These are phyloP conservation scores for Blattamonas nauphoetae DNA, from an alignment of 78 protist species.

Conservation along the genomic window DNA sequence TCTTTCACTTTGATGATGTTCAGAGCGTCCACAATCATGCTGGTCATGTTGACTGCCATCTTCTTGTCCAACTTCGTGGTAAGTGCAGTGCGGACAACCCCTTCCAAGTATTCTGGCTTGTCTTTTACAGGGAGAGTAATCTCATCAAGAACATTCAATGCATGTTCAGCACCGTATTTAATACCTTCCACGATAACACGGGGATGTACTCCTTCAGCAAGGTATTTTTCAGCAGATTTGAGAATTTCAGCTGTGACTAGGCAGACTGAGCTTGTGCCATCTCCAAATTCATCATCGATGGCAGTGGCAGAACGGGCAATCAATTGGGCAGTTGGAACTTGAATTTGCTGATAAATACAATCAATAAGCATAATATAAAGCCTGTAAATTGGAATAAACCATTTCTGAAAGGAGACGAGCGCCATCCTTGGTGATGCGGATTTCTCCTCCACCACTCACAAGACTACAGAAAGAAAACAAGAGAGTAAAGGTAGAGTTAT, in stretches of 20 bases:
- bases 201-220: slow-evolving; percentile 94
- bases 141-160: slow-evolving; percentile 50
- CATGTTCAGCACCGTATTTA: slow-evolving; percentile 68
- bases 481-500: neutral
- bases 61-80: neutral
- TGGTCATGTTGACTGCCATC: neutral
- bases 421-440: slow-evolving; percentile 98
- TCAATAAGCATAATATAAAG: slow-evolving; percentile 17
- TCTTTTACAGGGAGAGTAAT: neutral
- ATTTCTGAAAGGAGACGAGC: slow-evolving; percentile 82
- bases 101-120: neutral
- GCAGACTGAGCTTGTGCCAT: slow-evolving; percentile 95
- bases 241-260: slow-evolving; percentile 92
- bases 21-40: neutral
- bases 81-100: neutral
- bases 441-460: slow-evolving; percentile 95
- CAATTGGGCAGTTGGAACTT: slow-evolving; percentile 95
- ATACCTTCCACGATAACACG: slow-evolving; percentile 91
- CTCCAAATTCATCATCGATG: slow-evolving; percentile 97
- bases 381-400: slow-evolving; percentile 45
- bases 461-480: slow-evolving; percentile 41
- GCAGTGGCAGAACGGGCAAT: slow-evolving; percentile 98
- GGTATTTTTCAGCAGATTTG: slow-evolving; percentile 73
- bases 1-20: neutral
- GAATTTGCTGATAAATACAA: slow-evolving; percentile 71